Evolutionary conservation across 352 stramenopile species (phyloP), one percentile per base, ranked within the genome.

Genomic region (Pythium dissimile): DNA sequence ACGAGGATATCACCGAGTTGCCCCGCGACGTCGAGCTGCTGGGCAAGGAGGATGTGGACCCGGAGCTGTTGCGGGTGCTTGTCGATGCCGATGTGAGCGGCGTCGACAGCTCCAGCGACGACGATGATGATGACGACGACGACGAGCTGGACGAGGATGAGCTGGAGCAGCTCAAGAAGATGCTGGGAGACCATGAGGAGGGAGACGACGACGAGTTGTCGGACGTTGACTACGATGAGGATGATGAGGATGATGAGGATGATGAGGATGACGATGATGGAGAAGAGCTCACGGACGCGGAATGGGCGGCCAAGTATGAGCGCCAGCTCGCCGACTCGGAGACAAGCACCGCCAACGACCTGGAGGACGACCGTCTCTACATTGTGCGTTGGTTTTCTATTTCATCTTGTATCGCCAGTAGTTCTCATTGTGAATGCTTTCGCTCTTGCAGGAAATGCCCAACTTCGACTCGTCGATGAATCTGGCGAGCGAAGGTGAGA

Each of bases 291-390:
- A 76, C 61, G 26, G 69, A 77, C 27, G 65, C 73, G 13, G 75
- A 87, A 53, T 89, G 79, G 79, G 77, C 79, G 16, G 62, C 62
- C 48, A 84, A 85, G 41, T 89, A 87, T 63, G 80, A 89, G 66
- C 71, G 60, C 15, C 73, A 89, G 7, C 69, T 89, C 26, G 74
- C 80, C 43, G 59, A 72, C 51, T 79, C 74, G 66, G 73, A 88
- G 41, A 41, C 71, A 11, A 72, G 83, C 20, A 67, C 59, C 35
- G 5, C 48, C 2, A 20, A 34, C 15, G 62, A 80, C 9, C 32
- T 84, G 13, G 80, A 86, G 28, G 80, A 89, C 43, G 80, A 89
- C 58, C 74, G 77, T 43, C 71, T 89, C 16, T 88, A 88, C 52
- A 80, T 86, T 18, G 77, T 81, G 68, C 42, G 72, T 72, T 27